These are phyloP conservation scores for Triticum monococcum DNA, from an alignment of 176 grass and related monocot genomes.

Conservation along the genomic window DNA sequence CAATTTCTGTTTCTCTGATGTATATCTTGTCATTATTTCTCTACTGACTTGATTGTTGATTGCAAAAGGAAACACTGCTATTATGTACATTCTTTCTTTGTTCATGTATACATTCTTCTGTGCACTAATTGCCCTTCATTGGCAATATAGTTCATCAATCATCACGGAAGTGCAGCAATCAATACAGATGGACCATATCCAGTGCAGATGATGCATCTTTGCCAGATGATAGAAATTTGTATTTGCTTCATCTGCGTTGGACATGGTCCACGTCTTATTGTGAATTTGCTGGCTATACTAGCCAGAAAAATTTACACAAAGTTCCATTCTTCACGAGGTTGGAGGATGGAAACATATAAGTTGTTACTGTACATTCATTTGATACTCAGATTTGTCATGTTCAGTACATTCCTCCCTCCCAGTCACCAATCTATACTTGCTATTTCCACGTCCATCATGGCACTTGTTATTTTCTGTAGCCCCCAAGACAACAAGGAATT, in stretches of 20 bases:
- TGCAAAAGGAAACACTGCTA: not conserved
- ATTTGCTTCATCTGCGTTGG: not conserved
- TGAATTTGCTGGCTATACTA: not conserved
- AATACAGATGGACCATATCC: not conserved
- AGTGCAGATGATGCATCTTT: not conserved
- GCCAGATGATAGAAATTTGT: not conserved
- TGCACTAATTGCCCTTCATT: not conserved
- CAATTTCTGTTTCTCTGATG: not conserved
- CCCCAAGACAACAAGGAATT: not conserved
- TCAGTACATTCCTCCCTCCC: not conserved
- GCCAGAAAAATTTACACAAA: not conserved
- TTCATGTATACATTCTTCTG: not conserved
- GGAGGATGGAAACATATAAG: not conserved
- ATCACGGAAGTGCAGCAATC: not conserved
- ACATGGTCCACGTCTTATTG: not conserved
- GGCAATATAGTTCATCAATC: not conserved
- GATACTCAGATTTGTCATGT: not conserved
- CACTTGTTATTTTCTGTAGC: not conserved
- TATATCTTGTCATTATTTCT: not conserved
- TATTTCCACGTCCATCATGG: not conserved
- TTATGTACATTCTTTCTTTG: not conserved
- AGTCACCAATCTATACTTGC: not conserved
- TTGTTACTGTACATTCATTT: not conserved
- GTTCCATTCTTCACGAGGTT: not conserved
- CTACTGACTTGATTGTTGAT: not conserved